These are phyloP conservation scores for Lentinula boryana DNA, from an alignment of 768 basidiomycete genomes.

Conservation along the genomic window DNA sequence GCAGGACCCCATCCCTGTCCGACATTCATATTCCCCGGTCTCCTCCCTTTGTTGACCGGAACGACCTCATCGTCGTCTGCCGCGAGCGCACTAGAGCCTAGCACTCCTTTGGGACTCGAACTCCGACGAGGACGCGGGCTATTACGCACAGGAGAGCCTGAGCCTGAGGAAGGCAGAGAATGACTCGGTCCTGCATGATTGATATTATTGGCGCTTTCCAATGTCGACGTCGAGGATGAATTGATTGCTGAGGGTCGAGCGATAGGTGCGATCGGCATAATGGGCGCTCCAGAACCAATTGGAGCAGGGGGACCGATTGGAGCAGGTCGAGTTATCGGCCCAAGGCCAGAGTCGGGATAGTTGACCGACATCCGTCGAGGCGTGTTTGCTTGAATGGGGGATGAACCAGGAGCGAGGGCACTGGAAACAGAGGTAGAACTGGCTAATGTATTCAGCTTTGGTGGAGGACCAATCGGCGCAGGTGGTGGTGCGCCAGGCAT, in stretches of 20 bases:
- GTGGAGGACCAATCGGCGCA: slow-evolving; percentile 54
- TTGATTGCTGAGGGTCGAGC: slow-evolving; percentile 3
- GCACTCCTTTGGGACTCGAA: slow-evolving; percentile 55
- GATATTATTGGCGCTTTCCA: slow-evolving; percentile 16
- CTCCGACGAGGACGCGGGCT: slow-evolving; percentile 23
- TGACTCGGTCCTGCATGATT: slow-evolving; percentile 27
- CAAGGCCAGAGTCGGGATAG: slow-evolving; percentile 32
- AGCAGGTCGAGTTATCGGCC: slow-evolving; percentile 53
- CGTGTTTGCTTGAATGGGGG: background rate
- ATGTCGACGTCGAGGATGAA: slow-evolving; percentile 26
- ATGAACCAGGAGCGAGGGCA: background rate
- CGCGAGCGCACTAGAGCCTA: slow-evolving; percentile 74
- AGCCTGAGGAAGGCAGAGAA: slow-evolving; percentile 46
- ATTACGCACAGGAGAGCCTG: slow-evolving; percentile 40
- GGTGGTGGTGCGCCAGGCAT: slow-evolving; percentile 26
- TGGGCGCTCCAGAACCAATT: background rate
- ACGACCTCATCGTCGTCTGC: slow-evolving; percentile 82
- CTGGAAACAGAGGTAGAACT: slow-evolving; percentile 30
- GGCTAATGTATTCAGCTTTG: slow-evolving; percentile 17
- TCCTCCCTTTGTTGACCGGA: slow-evolving; percentile 9
- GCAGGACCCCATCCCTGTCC: background rate
- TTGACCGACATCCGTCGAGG: slow-evolving; percentile 18
- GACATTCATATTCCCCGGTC: slow-evolving; percentile 12
- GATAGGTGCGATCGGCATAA: slow-evolving; percentile 36
- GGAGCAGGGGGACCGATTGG: background rate